Evolutionary conservation across 352 stramenopile species (phyloP), one percentile per base, ranked within the genome.

Genomic region (Globisporangium heterothallicum): DNA sequence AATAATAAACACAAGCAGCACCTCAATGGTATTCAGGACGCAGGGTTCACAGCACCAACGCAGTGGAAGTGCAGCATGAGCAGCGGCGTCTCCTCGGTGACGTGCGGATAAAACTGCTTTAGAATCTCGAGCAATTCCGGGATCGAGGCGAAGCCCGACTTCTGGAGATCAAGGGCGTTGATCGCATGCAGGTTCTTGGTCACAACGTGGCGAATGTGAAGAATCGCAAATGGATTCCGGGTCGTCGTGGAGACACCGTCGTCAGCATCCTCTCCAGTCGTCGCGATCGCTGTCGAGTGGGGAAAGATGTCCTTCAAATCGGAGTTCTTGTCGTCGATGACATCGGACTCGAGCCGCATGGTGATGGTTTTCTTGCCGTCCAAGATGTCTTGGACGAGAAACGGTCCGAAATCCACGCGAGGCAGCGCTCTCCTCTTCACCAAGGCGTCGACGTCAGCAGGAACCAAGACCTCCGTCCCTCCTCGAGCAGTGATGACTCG

Each of bases 281-380:
- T 84, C n/a, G 75, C 80, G 5, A 63, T 18, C 19, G 75, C 73
- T 8, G 67, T 59, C 9, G 71, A 66, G 32, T 66, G 56, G 2
- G 32, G 36, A 29, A 64, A 73, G 8, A 87, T 74, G 2, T 38
- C 32, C 8, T 26, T 10, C 16, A 91, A 59, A 49, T 87, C 71
- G 26, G 80, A 91, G 42, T 85, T 83, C 1, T 4, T 13, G 42
- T 91, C 77, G 36, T 61, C 48, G 16, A 63, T 30, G 3, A 70
- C 40, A 47, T 87, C 79, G 0, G 73, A 84, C 7, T 69, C 16
- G 4, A 88, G 62, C 1, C 79, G 80, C 71, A 91, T 88, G 21
- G 77, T 91, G 29, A 87, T 66, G 0, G 60, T 76, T 51, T 91
- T 91, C 5, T 49, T 51, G 49, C 66, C 48, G 4, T 36, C 18